Base-by-base conservation (phyloP, 2,329 filamentous ascomycete species). In the Bertia moriformis region DNA sequence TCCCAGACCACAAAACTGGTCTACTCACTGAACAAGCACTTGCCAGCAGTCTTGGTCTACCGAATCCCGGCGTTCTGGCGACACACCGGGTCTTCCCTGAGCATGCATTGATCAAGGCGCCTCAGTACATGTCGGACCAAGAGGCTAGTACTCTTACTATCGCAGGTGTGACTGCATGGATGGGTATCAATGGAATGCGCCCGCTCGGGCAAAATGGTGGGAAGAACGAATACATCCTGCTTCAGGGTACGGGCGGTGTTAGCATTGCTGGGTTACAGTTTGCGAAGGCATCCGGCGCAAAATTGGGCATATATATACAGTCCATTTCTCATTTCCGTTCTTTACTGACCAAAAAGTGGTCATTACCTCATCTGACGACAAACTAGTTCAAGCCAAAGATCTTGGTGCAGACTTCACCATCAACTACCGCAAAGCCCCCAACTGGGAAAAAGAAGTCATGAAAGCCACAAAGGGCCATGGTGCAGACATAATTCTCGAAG, bases 61-160 rank as follows among this genome's bases (percentile, higher is more conserved):
- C 45, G 0, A 12, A 50, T 0, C 50, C 59, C 20, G 55, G 56
- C 15, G 57, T 53, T 2, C 42, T 59, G 12, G 52, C 54, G 14
- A 38, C 48, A 3, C 40, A 48, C n/a, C 54, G 48, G 2, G 47
- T 45, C 4, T 58, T 57, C 38, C 44, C 49, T 38, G 54, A 58
- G 29, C 69, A 81, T 36, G 76, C 73, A 1, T 65, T 84, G 2
- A 74, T 84, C 5, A 51, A 57, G 29, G 66, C 71, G 49, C 79
- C 80, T 0, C 46, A 51, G 3, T 62, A 62, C 14, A 51, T 75
- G 3, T 61, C 46, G 39, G 62, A 57, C 33, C 42, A 57, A 1
- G 67, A 74, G 43, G 65, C 59, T 1, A 57, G 62, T 18, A 73
- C 67, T 1, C 54, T 74, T 1, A 51, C 61, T 2, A 73, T 68